Percentiles rank a stretch among this genome's conserved stretches.
phyloP scores from a whole-genome alignment of 306 rosid species.

The Gynostemma pentaphyllum region DNA sequence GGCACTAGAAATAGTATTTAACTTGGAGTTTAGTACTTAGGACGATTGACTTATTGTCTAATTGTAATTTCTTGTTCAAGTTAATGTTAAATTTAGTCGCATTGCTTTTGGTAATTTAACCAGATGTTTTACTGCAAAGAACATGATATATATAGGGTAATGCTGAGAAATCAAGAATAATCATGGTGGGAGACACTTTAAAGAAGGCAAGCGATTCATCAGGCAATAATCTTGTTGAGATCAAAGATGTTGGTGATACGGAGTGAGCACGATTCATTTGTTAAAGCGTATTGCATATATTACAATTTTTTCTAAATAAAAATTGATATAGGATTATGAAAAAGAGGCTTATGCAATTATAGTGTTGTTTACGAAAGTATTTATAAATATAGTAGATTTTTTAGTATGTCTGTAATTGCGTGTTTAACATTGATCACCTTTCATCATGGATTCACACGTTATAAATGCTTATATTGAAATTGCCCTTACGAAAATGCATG shows the following conservation, averaged over 20 bases:
- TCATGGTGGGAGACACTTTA: constrained; percentile 91
- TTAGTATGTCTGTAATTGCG: too few species aligned
- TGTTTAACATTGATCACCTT: too few species aligned
- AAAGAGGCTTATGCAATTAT: too few species aligned
- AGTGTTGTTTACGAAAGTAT: too few species aligned
- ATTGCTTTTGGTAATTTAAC: neutral
- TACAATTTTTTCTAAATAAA: neutral
- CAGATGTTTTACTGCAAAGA: neutral
- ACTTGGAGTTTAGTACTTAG: neutral
- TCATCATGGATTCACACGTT: too few species aligned
- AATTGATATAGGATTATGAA: neutral
- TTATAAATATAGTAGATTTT: too few species aligned
- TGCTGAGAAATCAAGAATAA: constrained; percentile 84
- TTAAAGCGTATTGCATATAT: neutral
- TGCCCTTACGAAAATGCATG: too few species aligned
- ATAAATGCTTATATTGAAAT: too few species aligned
- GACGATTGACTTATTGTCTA: neutral
- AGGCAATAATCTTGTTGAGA: constrained; percentile 39
- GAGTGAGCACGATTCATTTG: constrained; percentile 28
- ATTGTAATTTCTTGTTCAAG: neutral
- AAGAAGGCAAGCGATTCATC: constrained; percentile 68
- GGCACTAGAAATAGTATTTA: neutral
- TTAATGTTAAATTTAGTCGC: neutral
- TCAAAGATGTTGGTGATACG: constrained; percentile 45
- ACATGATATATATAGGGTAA: constrained; percentile 37